These are phyloP conservation scores for Colletotrichum nymphaeae DNA, from an alignment of 2,329 filamentous ascomycete species.

Conservation along the genomic window DNA sequence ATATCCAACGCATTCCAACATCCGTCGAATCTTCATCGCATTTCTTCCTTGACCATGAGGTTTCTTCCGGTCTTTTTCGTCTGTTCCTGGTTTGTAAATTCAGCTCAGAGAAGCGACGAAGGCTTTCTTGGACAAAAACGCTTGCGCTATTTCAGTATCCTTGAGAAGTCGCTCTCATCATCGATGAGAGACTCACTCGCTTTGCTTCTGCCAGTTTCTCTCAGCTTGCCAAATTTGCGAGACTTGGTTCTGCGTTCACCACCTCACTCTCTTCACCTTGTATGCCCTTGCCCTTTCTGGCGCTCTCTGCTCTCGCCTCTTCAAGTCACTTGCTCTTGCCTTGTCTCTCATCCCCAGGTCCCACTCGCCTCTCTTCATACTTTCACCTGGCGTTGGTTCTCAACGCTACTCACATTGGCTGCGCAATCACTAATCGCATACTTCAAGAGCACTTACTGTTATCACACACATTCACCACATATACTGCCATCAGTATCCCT, in stretches of 20 bases:
- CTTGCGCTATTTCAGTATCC: background rate
- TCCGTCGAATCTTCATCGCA: background rate
- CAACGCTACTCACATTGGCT: background rate
- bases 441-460: slow-evolving; percentile 6
- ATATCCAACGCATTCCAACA: background rate
- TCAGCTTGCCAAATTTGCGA: too few species aligned
- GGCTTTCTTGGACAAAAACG: background rate
- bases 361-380: background rate
- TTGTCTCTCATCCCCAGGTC: background rate
- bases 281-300: too few species aligned
- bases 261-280: background rate
- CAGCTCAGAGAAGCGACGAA: background rate
- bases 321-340: background rate
- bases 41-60: background rate
- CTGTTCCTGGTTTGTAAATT: background rate
- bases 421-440: background rate
- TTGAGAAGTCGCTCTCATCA: background rate
- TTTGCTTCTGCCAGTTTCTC: background rate
- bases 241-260: background rate
- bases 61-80: background rate
- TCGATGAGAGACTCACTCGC: background rate
- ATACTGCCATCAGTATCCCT: background rate
- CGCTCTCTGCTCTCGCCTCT: background rate
- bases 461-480: background rate
- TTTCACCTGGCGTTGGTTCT: background rate